A percentile compares a stretch with the other conserved stretches of the same genome.
Conservation (phyloP, 805 yeast species). For the Komagataella pseudopastoris region DNA sequence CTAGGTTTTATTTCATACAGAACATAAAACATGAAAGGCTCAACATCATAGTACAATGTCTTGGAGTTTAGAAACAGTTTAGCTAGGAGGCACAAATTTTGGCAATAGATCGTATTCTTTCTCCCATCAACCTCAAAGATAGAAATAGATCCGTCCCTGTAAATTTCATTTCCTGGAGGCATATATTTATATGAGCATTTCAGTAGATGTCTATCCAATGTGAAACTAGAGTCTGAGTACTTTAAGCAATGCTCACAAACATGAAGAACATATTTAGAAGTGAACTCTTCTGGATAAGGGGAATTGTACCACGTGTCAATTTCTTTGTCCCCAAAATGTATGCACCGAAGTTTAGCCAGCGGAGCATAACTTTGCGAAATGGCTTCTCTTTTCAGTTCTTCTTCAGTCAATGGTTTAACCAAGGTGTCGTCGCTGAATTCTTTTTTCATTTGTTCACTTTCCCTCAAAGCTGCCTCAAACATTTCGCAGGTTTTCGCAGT, state of each 20-base stretch:
- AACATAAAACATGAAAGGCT: slow-evolving; percentile 85
- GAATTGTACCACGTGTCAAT: slow-evolving; percentile 88
- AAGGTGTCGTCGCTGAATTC: slow-evolving; percentile 20
- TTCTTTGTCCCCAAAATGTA: slow-evolving; percentile 60
- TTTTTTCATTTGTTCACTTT: slow-evolving; percentile 24
- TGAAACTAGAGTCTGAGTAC: slow-evolving; percentile 59
- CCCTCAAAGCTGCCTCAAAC: slow-evolving; percentile 27
- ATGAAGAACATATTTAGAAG: slow-evolving; percentile 45
- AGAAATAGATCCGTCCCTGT: slow-evolving; percentile 57
- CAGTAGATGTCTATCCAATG: slow-evolving; percentile 52
- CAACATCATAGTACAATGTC: slow-evolving; percentile 88
- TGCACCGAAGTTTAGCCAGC: slow-evolving; percentile 36
- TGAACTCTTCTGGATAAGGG: slow-evolving; percentile 84
- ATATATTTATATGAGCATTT: slow-evolving; percentile 54
- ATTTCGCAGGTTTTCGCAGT: slow-evolving; percentile 30
- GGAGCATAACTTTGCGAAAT: slow-evolving; percentile 11
- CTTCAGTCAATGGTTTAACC: slow-evolving; percentile 11
- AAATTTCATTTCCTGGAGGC: slow-evolving; percentile 91
- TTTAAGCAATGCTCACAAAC: slow-evolving; percentile 79
- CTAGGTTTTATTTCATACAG: slow-evolving; percentile 51
- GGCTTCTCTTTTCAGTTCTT: slow-evolving; percentile 12
- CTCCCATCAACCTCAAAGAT: slow-evolving; percentile 92
- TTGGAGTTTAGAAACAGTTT: slow-evolving; percentile 84
- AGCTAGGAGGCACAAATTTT: slow-evolving; percentile 79
- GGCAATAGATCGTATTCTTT: slow-evolving; percentile 70